A percentile compares a stretch with the other conserved stretches of the same genome.
Evolutionary conservation across 345 rosid species (phyloP).

Genomic region (Salix arbutifolia): DNA sequence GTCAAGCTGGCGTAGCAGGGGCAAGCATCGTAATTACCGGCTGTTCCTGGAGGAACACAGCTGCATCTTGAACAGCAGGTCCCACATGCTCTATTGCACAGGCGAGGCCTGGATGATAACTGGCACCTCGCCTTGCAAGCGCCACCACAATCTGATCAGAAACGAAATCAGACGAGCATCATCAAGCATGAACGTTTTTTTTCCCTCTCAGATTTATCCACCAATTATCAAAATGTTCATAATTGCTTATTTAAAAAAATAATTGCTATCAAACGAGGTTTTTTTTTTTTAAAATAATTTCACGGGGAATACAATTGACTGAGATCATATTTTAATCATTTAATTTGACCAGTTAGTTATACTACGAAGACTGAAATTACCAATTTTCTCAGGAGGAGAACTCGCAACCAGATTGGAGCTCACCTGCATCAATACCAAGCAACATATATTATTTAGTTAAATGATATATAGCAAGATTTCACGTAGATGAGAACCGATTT

Average conservation of each 20-base stretch:
- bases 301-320: too few relatives aligned
- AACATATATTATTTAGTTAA: neutral
- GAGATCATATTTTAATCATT: too few relatives aligned
- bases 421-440: neutral
- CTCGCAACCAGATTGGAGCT: neutral
- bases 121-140: constrained; percentile 64
- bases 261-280: too few relatives aligned
- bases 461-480: neutral
- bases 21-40: constrained; percentile 58
- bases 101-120: constrained; percentile 48
- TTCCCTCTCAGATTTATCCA: too few relatives aligned
- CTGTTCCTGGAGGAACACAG: constrained; percentile 78
- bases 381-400: neutral
- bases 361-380: neutral
- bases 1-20: constrained; percentile 63
- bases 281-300: accelerated
- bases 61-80: constrained; percentile 67
- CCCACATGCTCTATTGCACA: constrained; percentile 73
- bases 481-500: neutral
- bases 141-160: constrained; percentile 18
- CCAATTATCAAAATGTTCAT: too few relatives aligned
- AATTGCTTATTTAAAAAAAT: too few relatives aligned
- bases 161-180: neutral
- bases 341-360: neutral
- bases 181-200: neutral